Evolutionary conservation across 208 protist genomes (phyloP).

Genomic region (Leishmania guyanensis): DNA sequence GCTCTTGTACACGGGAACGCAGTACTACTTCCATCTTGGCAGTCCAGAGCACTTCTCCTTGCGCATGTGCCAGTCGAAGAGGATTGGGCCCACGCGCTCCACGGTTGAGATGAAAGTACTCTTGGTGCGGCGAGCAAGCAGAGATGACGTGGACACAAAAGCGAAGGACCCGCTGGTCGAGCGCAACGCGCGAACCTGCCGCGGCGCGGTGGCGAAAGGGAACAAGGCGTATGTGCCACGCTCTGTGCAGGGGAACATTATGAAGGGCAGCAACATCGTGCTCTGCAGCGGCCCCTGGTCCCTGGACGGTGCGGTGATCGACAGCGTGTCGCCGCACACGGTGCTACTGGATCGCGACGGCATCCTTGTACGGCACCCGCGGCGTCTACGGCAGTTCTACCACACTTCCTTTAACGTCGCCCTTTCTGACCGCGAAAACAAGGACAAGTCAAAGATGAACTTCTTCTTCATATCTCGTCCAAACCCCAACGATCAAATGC

Average conservation of each 20-base stretch:
- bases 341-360: conserved; percentile 41
- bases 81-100: too few species aligned
- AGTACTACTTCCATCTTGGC: conserved; percentile 56
- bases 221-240: background rate
- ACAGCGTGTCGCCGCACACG: conserved; percentile 55
- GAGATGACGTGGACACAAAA: background rate
- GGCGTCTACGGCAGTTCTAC: conserved; percentile 19
- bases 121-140: conserved; percentile 5
- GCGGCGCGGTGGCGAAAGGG: background rate
- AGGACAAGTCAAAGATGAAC: conserved; percentile 9
- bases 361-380: conserved; percentile 29
- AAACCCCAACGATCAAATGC: conserved; percentile 15
- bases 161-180: background rate
- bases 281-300: conserved; percentile 46
- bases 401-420: conserved; percentile 31
- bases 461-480: conserved; percentile 10
- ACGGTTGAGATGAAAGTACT: conserved; percentile 15
- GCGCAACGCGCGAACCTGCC: background rate
- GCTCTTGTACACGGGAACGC: conserved; percentile 23
- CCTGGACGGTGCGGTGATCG: conserved; percentile 51
- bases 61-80: conserved; percentile 5
- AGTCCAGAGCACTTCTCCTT: conserved; percentile 44
- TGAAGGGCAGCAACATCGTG: conserved; percentile 37
- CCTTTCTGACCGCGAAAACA: conserved; percentile 19
- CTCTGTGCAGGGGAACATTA: conserved; percentile 17